Evolutionary conservation across 257 asterid genomes (phyloP), one percentile per base, ranked within the genome.

Genomic region (Solanum etuberosum): DNA sequence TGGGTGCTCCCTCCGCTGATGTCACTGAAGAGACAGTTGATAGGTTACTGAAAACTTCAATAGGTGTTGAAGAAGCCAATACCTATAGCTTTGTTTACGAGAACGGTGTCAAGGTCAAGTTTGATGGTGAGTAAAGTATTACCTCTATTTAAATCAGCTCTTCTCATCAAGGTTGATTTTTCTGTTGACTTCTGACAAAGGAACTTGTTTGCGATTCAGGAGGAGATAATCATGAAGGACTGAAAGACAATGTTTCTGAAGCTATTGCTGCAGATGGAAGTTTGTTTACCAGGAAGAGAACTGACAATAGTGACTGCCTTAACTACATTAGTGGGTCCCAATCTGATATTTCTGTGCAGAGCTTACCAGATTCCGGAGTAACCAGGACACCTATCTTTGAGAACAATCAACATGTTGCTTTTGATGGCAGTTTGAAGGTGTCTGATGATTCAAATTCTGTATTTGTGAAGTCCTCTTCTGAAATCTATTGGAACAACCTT

Each of bases 391-490:
- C 88, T 65, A 87, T 90, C 88, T 85, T 90, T 72, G 95, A 90
- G 85, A 88, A 74, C 48, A 82, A 18, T 81, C 85, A 84, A 71
- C 92, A 90, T 80, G 94, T 92, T 89, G 61, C 83, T 88, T 89
- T 85, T 84, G 84, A 61, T 89, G 93, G 88, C 12, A 40, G 93
- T 91, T 94, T 88, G 14, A 91, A 77, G 38, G 87, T 88, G 86
- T 27, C 86, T 76, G 77, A 86, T 12, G 92, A 92, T 90, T 90
- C 92, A 67, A 89, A 93, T 21, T 89, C 88, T 70, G 48, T 90
- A 71, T 89, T 85, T 86, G 92, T 37, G 90, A 98, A 83, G 91
- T 92, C 32, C 86, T 87, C 27, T 63, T 88, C 78, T 85, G 94
- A 20, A 95, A 88, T 20, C 25, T 57, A 57, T 57, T 57, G 65